Conservation (phyloP, 768 basidiomycete genomes). For the Serendipita sp. region DNA sequence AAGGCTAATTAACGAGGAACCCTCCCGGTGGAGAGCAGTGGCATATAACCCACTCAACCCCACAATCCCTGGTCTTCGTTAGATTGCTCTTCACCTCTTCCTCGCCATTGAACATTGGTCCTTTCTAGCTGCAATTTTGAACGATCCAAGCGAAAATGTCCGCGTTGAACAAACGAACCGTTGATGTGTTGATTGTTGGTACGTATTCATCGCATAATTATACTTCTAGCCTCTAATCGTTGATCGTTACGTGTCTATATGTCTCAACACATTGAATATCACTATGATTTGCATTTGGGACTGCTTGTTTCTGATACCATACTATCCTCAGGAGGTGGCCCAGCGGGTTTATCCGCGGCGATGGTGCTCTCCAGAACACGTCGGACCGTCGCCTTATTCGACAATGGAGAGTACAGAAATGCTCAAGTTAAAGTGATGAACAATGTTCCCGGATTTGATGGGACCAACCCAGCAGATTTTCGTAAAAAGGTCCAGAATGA, state of each 20-base stretch:
- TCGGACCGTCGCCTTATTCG: constrained; percentile 14
- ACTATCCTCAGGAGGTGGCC: constrained; percentile 14
- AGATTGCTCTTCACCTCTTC: no score
- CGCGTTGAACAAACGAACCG: background rate
- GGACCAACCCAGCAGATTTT: background rate
- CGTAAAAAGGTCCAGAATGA: background rate
- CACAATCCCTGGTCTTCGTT: no score
- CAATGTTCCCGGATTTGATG: constrained; percentile 9
- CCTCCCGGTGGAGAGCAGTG: no score
- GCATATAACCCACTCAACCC: no score
- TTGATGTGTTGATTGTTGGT: constrained; percentile 2
- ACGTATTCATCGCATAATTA: background rate
- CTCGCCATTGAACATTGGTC: no score
- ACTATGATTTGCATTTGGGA: background rate
- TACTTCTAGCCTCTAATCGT: background rate
- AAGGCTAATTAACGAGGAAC: no score
- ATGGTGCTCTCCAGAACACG: constrained; percentile 13
- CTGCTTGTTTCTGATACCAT: background rate
- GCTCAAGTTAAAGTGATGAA: constrained; percentile 9
- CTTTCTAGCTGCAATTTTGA: no score
- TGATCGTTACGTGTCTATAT: background rate
- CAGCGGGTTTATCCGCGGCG: constrained; percentile 18
- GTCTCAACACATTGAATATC: background rate
- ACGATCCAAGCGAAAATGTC: background rate
- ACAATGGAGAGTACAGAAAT: constrained; percentile 16